Percentiles rank a stretch among this genome's conserved stretches.
phyloP scores from a whole-genome alignment of 1,284 basidiomycete genomes.

The Somion occarium region DNA sequence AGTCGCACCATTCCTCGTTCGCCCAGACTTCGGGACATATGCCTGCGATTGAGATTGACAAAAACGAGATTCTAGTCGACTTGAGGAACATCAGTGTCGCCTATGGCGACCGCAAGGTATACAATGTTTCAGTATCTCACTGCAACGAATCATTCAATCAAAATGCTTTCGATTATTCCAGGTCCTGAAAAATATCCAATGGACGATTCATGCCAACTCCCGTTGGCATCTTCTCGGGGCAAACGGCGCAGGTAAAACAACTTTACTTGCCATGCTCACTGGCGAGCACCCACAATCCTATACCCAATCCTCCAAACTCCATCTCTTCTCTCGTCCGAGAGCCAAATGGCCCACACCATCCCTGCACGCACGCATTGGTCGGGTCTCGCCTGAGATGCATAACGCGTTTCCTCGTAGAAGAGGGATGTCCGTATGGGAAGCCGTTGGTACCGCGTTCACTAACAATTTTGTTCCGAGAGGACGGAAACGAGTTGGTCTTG shows the following conservation, averaged over 20 bases:
- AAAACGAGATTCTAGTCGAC: conserved; percentile 43
- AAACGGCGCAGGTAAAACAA: conserved; percentile 96
- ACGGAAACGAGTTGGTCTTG: conserved; percentile 40
- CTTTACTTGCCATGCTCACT: conserved; percentile 86
- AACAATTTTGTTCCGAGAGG: conserved; percentile 51
- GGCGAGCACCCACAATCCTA: conserved; percentile 96
- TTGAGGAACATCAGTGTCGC: conserved; percentile 67
- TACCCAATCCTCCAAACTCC: conserved; percentile 65
- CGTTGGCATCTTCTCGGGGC: conserved; percentile 85
- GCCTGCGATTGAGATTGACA: conserved; percentile 1
- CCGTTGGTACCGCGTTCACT: conserved; percentile 81
- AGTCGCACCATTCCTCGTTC: neutral
- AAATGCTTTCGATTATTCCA: conserved; percentile 20
- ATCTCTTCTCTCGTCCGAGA: conserved; percentile 72
- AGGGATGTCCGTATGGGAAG: conserved; percentile 73
- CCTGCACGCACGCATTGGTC: conserved; percentile 62
- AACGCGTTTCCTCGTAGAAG: conserved; percentile 84
- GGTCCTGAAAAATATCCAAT: conserved; percentile 74
- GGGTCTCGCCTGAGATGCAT: conserved; percentile 87
- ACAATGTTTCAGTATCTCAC: conserved; percentile 4
- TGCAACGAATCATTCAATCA: neutral
- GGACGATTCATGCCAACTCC: conserved; percentile 77
- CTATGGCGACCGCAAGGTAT: conserved; percentile 63
- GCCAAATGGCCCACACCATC: conserved; percentile 52
- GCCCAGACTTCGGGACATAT: neutral